phyloP scores from a whole-genome alignment of 2,329 filamentous ascomycete species.

The Fusarium metavorans region DNA sequence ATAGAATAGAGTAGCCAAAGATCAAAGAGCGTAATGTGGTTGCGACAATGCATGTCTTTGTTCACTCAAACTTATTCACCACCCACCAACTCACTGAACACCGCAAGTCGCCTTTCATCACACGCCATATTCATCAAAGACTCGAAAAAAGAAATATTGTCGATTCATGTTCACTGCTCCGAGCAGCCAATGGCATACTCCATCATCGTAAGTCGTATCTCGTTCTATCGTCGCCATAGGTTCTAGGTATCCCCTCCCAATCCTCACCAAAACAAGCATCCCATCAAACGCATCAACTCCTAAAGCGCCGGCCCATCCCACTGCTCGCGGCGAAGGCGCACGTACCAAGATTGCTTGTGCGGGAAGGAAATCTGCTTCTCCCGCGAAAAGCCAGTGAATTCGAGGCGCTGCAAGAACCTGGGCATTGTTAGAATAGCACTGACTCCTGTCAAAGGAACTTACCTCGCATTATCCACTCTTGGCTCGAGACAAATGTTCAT shows the following conservation, averaged over 20 bases:
- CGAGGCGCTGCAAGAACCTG: conserved; percentile 69
- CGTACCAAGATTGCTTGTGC: conserved; percentile 91
- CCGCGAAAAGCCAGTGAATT: conserved; percentile 83
- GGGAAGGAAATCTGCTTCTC: conserved; percentile 88
- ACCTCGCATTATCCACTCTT: conserved; percentile 91
- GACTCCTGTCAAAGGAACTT: conserved; percentile 46
- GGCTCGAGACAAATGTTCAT: conserved; percentile 89
- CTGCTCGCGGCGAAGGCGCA: conserved; percentile 81
- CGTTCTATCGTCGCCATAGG: conserved; percentile 18
- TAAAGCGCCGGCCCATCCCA: conserved; percentile 79
- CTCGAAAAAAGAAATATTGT: neutral
- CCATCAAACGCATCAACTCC: conserved; percentile 7
- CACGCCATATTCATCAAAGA: neutral
- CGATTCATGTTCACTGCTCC: neutral
- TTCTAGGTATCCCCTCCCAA: neutral
- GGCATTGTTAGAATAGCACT: neutral
- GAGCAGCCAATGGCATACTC: neutral
- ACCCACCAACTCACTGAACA: neutral
- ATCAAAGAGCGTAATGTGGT: neutral
- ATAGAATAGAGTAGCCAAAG: too few species aligned
- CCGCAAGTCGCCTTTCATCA: neutral
- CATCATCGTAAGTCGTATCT: conserved; percentile 30
- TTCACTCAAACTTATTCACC: neutral
- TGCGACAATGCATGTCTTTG: neutral
- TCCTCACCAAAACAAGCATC: neutral